Evolutionary conservation across 2,329 filamentous ascomycete genomes (phyloP).

Genomic region (Gliomastix tumulicola): DNA sequence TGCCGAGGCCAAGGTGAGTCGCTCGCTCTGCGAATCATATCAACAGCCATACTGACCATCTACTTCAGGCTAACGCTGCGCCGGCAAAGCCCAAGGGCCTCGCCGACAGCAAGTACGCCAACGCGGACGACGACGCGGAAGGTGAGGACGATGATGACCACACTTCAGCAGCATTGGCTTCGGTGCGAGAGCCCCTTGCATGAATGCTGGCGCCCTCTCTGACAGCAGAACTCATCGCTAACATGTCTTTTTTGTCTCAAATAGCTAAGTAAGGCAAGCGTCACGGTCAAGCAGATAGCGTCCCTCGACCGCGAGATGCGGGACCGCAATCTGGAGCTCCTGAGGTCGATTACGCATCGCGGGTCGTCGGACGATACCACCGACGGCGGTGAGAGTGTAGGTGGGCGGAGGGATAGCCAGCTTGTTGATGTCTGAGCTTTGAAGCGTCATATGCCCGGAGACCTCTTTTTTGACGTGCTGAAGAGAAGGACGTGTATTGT

Average conservation of each 20-base stretch:
- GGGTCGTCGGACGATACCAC: too few relatives aligned
- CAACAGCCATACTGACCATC: background rate
- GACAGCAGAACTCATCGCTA: slow-evolving; percentile 11
- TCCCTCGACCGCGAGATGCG: slow-evolving; percentile 50
- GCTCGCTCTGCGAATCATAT: too few relatives aligned
- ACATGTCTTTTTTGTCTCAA: slow-evolving; percentile 6
- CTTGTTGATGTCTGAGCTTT: too few relatives aligned
- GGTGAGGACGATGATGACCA: slow-evolving; percentile 56
- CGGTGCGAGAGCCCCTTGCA: slow-evolving; percentile 52
- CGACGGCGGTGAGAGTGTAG: too few relatives aligned
- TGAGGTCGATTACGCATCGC: slow-evolving; percentile 15
- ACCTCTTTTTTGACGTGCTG: too few relatives aligned
- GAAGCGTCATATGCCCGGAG: too few relatives aligned
- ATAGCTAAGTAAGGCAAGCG: slow-evolving; percentile 36
- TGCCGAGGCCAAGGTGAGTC: slow-evolving; percentile 52
- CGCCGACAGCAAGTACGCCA: slow-evolving; percentile 46
- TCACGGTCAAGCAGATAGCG: slow-evolving; percentile 41
- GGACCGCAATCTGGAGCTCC: slow-evolving; percentile 39
- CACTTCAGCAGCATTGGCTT: slow-evolving; percentile 59
- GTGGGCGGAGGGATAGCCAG: too few relatives aligned
- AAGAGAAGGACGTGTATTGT: too few relatives aligned
- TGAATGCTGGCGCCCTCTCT: slow-evolving; percentile 17
- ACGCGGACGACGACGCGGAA: slow-evolving; percentile 34
- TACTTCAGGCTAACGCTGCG: slow-evolving; percentile 36
- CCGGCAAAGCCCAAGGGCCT: slow-evolving; percentile 40